Conservation (phyloP, 805 yeast species). For the Citeromyces nyonsensis region DNA sequence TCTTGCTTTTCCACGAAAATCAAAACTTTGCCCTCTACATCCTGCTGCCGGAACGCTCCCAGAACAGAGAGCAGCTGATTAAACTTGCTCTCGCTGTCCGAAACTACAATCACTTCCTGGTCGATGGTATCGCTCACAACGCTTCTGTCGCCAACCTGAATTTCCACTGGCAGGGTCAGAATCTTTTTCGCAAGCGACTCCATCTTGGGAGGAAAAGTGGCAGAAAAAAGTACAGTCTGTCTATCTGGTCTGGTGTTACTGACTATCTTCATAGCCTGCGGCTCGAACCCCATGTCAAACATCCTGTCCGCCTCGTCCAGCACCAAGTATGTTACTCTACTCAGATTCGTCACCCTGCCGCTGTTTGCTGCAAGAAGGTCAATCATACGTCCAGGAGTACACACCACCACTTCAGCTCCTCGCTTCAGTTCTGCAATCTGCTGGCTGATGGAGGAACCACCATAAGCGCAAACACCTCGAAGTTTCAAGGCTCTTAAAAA, state of each 20-base stretch:
- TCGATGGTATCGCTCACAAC: conserved; percentile 69
- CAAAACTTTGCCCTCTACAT: conserved; percentile 35
- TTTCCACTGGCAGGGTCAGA: conserved; percentile 51
- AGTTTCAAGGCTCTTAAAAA: conserved; percentile 38
- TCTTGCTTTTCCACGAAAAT: conserved; percentile 83
- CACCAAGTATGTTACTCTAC: conserved; percentile 65
- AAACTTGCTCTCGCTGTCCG: conserved; percentile 37
- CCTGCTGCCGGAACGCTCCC: conserved; percentile 21
- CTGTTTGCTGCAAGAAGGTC: conserved; percentile 74
- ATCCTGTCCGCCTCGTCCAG: conserved; percentile 93
- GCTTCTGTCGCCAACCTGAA: conserved; percentile 67
- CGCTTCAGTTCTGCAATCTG: conserved; percentile 72
- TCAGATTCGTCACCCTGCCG: conserved; percentile 59
- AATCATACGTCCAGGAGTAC: conserved; percentile 91
- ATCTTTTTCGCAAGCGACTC: conserved; percentile 59
- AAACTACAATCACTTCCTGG: conserved; percentile 52
- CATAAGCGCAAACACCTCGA: conserved; percentile 68
- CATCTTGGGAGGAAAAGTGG: conserved; percentile 79
- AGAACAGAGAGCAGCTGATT: conserved; percentile 34
- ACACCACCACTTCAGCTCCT: conserved; percentile 71
- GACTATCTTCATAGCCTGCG: conserved; percentile 77
- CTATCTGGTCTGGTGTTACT: conserved; percentile 68
- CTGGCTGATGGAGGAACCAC: conserved; percentile 71
- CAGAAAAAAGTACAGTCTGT: conserved; percentile 85
- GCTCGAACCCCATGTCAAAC: conserved; percentile 96